phyloP scores from a whole-genome alignment of 352 stramenopile genomes.

The Globisporangium canariense region DNA sequence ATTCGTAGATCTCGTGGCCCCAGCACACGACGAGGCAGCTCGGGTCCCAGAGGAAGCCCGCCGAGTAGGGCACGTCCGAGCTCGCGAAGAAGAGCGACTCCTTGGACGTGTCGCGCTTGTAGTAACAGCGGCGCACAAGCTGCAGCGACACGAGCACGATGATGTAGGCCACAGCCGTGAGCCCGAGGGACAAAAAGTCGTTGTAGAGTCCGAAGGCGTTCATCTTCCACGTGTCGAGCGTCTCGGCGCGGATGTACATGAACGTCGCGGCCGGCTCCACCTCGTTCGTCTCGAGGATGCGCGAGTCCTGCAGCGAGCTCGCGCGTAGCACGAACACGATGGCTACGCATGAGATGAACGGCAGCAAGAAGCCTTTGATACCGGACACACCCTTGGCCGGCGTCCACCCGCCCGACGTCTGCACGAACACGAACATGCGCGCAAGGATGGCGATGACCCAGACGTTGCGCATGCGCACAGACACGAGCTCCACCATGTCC shows the following conservation, averaged over 20 bases:
- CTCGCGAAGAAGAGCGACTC: slow-evolving; percentile 45
- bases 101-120: slow-evolving; percentile 22
- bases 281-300: slow-evolving; percentile 52
- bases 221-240: slow-evolving; percentile 56
- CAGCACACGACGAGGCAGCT: slow-evolving; percentile 53
- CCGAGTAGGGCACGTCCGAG: slow-evolving; percentile 41
- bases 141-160: slow-evolving; percentile 24
- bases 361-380: slow-evolving; percentile 37
- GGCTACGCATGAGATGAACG: slow-evolving; percentile 26
- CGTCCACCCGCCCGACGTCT: slow-evolving; percentile 50
- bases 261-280: slow-evolving; percentile 49
- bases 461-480: slow-evolving; percentile 47
- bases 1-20: slow-evolving; percentile 41
- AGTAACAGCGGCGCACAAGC: slow-evolving; percentile 17
- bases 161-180: slow-evolving; percentile 40
- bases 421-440: slow-evolving; percentile 39
- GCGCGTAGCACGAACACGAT: slow-evolving; percentile 22
- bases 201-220: slow-evolving; percentile 52
- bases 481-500: slow-evolving; percentile 32
- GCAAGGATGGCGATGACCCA: slow-evolving; percentile 46
- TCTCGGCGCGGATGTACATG: slow-evolving; percentile 53
- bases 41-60: slow-evolving; percentile 47
- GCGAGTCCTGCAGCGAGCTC: slow-evolving; percentile 28
- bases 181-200: slow-evolving; percentile 37
- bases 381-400: slow-evolving; percentile 39